Base-by-base conservation (phyloP, 352 stramenopile species). In the Thalassiosira ordinaria region DNA sequence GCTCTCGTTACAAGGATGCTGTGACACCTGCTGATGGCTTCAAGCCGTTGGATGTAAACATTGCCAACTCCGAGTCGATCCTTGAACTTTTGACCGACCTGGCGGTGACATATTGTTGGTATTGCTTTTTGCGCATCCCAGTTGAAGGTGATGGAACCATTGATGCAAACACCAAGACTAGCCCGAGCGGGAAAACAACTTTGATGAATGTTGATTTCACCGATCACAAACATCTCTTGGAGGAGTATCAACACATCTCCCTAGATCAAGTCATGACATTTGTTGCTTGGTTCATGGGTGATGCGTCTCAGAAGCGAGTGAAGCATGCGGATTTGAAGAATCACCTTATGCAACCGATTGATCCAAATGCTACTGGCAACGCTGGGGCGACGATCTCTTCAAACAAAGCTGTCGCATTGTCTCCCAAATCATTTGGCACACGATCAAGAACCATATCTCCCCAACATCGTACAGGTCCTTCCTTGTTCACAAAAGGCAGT, bases 391-490 rank as follows among this genome's bases (percentile, higher is more conserved):
- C 65, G 26, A 49, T 39, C 20, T 33, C 16, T 46, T 47, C 65
- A 74, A 74, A 22, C 8, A 53, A n/a, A 8, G 56, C 24, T 39
- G 20, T 7, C 33, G 65, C 31, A 62, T 52, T 14, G 14, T 64
- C 18, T 62, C 52, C 11, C 6, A 26, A 1, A 8, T 74, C n/a
- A 5, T 56, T 8, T 52, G 24, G 33, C 46, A 55, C 16, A 39
- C 41, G 4, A 47, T 74, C 33, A 29, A 39, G 24, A 65, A 64
- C 39, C 65, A 64, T 18, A 14, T 74, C 51, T 41, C 65, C 1
- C 8, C 20, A 1, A 29, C n/a, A n/a, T 37, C 31, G 1, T 74
- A 44, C 22, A 74, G 65, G 35, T 51, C 65, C 0, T 63, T 74
- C 16, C n/a, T 62, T 1, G 29, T 37, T n/a, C 51, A 64, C 11